Evolutionary conservation across 768 basidiomycete genomes (phyloP), one percentile per base, ranked within the genome.

Genomic region (Tricholoma matsutake): DNA sequence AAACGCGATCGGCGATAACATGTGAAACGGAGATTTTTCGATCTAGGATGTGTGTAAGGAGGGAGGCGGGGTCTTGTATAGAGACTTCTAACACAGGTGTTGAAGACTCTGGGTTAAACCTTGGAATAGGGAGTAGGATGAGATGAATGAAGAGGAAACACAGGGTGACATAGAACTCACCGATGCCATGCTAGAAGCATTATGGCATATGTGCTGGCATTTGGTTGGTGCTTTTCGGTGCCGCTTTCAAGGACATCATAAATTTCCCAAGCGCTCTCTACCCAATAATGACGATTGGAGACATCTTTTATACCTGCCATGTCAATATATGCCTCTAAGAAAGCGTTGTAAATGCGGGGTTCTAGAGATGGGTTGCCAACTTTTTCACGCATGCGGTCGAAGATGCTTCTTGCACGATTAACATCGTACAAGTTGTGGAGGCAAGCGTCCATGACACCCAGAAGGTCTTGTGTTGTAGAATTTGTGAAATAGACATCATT

Each of bases 361-460:
- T 78, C 76, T 0, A 82, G 65, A 0, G 73, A 60, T 0, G 72
- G 64, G 63, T 74, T 72, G 34, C 68, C 64, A 29, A 62, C 64
- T 8, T 72, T 67, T 20, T 64, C 63, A 6, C 88, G 83, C 37
- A 95, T 72, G 8, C 81, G 78, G 52, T 85, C 82, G 63, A 95
- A 94, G 22, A 96, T 82, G 37, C 78, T 76, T 63, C 85, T 85
- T 6, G 94, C 94, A 5, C 94, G 88, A 0, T 82, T 78, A 0
- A 94, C 85, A 69, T 94, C 91, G 71, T 88, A 86, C 2, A 84
- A 68, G 63, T 89, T 84, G 70, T 88, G 82, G 11, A 96, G 74
- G 69, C 94, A 96, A 4, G 92, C 91, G 65, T 91, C 87, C 74
- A 96, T 90, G 63, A 96, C 82, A 0, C 90, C 86, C 10, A 92